Base-by-base conservation (phyloP, 2,329 filamentous ascomycete genomes). In the Penicillium italicum region DNA sequence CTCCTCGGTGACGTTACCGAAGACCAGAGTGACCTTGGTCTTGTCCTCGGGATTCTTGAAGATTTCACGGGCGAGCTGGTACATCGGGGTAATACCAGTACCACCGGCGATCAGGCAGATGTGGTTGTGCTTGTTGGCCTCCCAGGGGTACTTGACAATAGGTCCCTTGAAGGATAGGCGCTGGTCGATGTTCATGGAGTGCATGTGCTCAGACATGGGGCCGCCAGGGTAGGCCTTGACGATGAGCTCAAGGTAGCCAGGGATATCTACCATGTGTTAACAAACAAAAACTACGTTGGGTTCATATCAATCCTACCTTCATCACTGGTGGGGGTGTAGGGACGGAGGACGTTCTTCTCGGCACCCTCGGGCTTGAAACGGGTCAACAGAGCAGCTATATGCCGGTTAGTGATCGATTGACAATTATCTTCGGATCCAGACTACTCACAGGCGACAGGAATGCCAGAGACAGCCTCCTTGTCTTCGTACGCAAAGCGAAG, bases 61-160 rank as follows among this genome's bases (percentile, higher is more conserved):
- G 78, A 99, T 96, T 71, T 87, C 83, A 60, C 90, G 90, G 62
- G 85, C 81, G 43, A 99, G 86, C 81, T 99, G 94, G 82, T 90
- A 97, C 93, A 97, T 97, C 65, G 94, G 94, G 11, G 94, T 94
- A 75, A 99, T 96, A 59, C 94, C 94, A 8, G 94, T 97, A 62
- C 94, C 94, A 67, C 94, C 94, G n/a, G 93, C 91, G 61, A 99
- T 75, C 66, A 79, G 63, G 49, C 70, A 73, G 63, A 80, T 72
- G 80, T 97, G 91, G 58, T 90, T 80, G 80, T 97, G 92, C 84
- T 96, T 97, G 84, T 97, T 97, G 65, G 87, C 71, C 50, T 84
- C 72, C 92, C 92, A 97, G 31, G 85, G 77, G 77, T 97, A 97
- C 78, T 99, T 99, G 68, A 91, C 90, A 37, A 99, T 85, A 2